Evolutionary conservation across 2,329 filamentous ascomycete species (phyloP).

Genomic region (Chaetomiaceae sp.): DNA sequence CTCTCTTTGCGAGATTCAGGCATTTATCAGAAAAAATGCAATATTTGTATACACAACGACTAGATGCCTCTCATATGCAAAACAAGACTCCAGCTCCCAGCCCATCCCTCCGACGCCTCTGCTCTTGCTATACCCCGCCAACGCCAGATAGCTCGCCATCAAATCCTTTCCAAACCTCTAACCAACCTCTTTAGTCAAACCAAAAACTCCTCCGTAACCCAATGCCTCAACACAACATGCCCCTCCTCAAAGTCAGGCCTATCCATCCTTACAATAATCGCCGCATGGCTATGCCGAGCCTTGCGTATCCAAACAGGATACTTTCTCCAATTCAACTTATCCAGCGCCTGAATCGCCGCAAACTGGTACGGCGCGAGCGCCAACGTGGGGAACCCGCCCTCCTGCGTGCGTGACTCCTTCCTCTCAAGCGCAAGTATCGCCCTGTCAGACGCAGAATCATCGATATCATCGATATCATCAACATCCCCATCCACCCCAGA

Average conservation of each 20-base stretch:
- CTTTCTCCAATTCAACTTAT: slow-evolving; percentile 61
- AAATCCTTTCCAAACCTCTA: too few relatives aligned
- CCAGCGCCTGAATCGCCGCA: slow-evolving; percentile 73
- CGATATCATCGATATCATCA: background rate
- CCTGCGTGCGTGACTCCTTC: slow-evolving; percentile 35
- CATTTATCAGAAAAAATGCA: too few relatives aligned
- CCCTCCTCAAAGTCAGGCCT: slow-evolving; percentile 70
- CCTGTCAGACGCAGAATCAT: slow-evolving; percentile 30
- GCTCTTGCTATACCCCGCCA: background rate
- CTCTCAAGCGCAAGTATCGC: slow-evolving; percentile 41
- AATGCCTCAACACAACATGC: slow-evolving; percentile 72
- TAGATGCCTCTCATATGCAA: background rate
- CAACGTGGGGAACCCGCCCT: slow-evolving; percentile 60
- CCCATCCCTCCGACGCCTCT: background rate
- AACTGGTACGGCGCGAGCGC: slow-evolving; percentile 79
- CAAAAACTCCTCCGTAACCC: slow-evolving; percentile 70
- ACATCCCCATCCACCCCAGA: slow-evolving; percentile 5
- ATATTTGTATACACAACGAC: too few relatives aligned
- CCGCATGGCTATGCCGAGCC: slow-evolving; percentile 76
- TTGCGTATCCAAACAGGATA: slow-evolving; percentile 73
- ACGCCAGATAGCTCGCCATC: too few relatives aligned
- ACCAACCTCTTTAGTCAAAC: slow-evolving; percentile 3
- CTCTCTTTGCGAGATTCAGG: too few relatives aligned
- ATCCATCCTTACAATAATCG: slow-evolving; percentile 76
- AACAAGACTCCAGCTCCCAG: background rate